Percentiles rank a stretch among this genome's conserved stretches.
Conservation (phyloP, 2,329 filamentous ascomycete genomes). For the Lachnellula arida region DNA sequence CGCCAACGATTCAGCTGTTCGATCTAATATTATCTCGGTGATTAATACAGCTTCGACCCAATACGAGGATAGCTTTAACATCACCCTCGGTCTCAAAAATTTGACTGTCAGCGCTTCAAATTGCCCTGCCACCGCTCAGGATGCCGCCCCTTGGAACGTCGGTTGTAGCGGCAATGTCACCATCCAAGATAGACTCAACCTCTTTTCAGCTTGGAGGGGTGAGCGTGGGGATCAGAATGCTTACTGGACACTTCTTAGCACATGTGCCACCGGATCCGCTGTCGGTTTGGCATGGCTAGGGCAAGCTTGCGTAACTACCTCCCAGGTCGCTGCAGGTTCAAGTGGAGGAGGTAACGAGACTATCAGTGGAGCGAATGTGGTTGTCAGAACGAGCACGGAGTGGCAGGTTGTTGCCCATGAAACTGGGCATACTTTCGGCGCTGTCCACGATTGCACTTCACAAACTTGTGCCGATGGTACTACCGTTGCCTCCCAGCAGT, state of each 20-base stretch:
- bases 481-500: constrained; percentile 56
- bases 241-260: constrained; percentile 81
- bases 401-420: constrained; percentile 98
- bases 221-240: constrained; percentile 73
- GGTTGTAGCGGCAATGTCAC: constrained; percentile 58
- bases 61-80: constrained; percentile 91
- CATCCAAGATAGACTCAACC: constrained; percentile 75
- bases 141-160: constrained; percentile 78
- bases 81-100: constrained; percentile 85
- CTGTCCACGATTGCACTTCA: constrained; percentile 83
- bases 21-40: constrained; percentile 71
- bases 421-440: constrained; percentile 89
- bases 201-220: constrained; percentile 87
- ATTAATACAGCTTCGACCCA: constrained; percentile 84
- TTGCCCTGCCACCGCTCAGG: constrained; percentile 67
- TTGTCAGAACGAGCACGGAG: constrained; percentile 75
- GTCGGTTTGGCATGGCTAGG: constrained; percentile 93
- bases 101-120: constrained; percentile 68
- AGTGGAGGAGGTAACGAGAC: constrained; percentile 53
- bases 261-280: constrained; percentile 70
- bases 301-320: constrained; percentile 66
- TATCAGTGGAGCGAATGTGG: constrained; percentile 82
- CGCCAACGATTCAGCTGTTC: constrained; percentile 57
- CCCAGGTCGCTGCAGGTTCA: constrained; percentile 48
- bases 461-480: constrained; percentile 61